A percentile compares a stretch with the other conserved stretches of the same genome.
phyloP scores from a whole-genome alignment of 371 early-diverging fungal species.

The Sporodiniella umbellata region DNA sequence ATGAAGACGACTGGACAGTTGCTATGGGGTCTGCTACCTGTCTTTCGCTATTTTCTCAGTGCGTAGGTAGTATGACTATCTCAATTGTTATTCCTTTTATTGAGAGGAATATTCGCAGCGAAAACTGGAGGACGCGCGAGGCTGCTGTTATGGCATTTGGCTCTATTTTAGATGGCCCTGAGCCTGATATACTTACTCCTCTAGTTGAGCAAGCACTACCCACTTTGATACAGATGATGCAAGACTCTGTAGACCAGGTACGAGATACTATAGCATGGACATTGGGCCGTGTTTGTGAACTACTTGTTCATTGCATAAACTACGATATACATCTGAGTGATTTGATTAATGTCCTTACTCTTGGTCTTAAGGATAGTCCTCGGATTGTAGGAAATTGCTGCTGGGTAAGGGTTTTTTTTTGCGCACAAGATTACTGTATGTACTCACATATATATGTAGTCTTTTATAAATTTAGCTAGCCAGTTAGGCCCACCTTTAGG shows the following conservation, averaged over 20 bases:
- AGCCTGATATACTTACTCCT: conserved; percentile 57
- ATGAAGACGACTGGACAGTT: conserved; percentile 97
- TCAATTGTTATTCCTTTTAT: conserved; percentile 86
- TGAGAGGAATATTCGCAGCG: conserved; percentile 73
- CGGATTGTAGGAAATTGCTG: conserved; percentile 91
- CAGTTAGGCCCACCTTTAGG: conserved; percentile 55
- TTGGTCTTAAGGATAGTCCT: conserved; percentile 79
- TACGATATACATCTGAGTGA: conserved; percentile 69
- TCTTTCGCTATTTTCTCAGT: conserved; percentile 81
- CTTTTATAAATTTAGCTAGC: conserved; percentile 86
- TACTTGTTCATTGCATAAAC: conserved; percentile 69
- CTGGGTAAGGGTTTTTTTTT: conserved; percentile 47
- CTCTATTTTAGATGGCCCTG: conserved; percentile 94
- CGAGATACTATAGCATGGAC: conserved; percentile 98
- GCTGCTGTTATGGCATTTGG: conserved; percentile 99
- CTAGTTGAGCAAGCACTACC: conserved; percentile 86
- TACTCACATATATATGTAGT: no score
- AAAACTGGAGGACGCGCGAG: conserved; percentile 92
- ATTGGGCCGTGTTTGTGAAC: conserved; percentile 86
- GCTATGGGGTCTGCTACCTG: conserved; percentile 97
- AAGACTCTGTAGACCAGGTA: conserved; percentile 80
- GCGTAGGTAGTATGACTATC: conserved; percentile 76
- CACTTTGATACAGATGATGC: conserved; percentile 83
- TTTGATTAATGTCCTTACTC: conserved; percentile 72
- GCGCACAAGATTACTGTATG: neutral